Evolutionary conservation across 805 yeast genomes (phyloP).

Genomic region (Wickerhamomyces mucosus): DNA sequence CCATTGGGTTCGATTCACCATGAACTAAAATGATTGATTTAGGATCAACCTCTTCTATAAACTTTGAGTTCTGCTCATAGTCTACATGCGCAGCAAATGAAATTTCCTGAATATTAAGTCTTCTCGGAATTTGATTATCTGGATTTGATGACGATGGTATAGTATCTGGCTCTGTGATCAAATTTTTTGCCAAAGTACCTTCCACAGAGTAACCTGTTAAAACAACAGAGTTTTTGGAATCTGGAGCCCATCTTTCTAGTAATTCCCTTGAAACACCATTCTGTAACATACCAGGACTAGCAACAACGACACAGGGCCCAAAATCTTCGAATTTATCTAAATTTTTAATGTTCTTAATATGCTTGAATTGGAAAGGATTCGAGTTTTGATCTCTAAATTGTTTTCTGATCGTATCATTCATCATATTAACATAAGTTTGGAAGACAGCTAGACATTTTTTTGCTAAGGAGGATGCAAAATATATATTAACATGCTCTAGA

Average conservation of each 20-base stretch:
- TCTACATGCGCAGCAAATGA: conserved; percentile 99
- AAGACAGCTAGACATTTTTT: conserved; percentile 95
- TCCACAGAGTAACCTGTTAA: conserved; percentile 97
- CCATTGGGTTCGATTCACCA: conserved; percentile 99
- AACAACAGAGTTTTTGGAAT: conserved; percentile 77
- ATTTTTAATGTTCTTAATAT: conserved; percentile 68
- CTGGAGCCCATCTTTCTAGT: conserved; percentile 96
- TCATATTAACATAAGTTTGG: conserved; percentile 93
- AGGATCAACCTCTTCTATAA: conserved; percentile 83
- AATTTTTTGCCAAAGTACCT: conserved; percentile 92
- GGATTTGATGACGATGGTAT: conserved; percentile 79
- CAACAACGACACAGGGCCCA: conserved; percentile 93
- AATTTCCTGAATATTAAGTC: conserved; percentile 82
- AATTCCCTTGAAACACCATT: conserved; percentile 89
- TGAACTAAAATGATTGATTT: conserved; percentile 84
- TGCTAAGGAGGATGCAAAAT: conserved; percentile 88
- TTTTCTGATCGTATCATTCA: conserved; percentile 84
- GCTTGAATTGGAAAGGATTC: conserved; percentile 87
- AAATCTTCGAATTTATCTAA: conserved; percentile 83
- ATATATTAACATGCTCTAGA: conserved; percentile 71
- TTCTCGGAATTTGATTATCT: conserved; percentile 76
- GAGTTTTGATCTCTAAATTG: conserved; percentile 68
- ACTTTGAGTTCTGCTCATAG: conserved; percentile 84
- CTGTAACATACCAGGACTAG: conserved; percentile 98
- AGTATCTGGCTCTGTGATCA: conserved; percentile 83